Evolutionary conservation across 2,329 filamentous ascomycete genomes (phyloP).

Genomic region (Colletotrichum shisoi): DNA sequence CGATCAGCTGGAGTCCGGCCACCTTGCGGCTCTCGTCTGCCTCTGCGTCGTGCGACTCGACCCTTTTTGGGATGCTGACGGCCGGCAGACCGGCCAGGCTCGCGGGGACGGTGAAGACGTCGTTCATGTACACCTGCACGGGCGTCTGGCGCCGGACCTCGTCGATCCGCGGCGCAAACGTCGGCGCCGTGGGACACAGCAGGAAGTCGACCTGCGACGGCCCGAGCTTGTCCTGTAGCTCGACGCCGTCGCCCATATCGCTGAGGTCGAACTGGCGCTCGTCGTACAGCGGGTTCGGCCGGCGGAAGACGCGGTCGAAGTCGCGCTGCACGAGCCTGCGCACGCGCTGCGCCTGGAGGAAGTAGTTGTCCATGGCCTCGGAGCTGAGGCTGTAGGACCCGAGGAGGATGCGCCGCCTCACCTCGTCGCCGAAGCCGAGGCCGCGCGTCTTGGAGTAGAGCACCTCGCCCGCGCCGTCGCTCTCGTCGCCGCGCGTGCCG

Average conservation of each 20-base stretch:
- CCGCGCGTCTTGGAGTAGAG: slow-evolving; percentile 81
- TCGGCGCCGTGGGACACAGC: slow-evolving; percentile 85
- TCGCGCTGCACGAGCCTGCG: slow-evolving; percentile 84
- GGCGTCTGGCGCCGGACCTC: slow-evolving; percentile 63
- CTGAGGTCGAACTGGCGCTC: slow-evolving; percentile 64
- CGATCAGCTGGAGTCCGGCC: slow-evolving; percentile 76
- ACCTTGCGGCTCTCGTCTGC: slow-evolving; percentile 48
- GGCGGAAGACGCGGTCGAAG: slow-evolving; percentile 80
- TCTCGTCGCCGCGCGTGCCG: slow-evolving; percentile 65
- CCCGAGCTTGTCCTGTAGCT: slow-evolving; percentile 64
- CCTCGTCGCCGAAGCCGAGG: slow-evolving; percentile 80
- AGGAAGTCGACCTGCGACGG: slow-evolving; percentile 80
- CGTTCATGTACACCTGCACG: slow-evolving; percentile 87
- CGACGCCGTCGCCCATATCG: slow-evolving; percentile 63
- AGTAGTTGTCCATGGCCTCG: slow-evolving; percentile 93
- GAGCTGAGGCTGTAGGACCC: slow-evolving; percentile 91
- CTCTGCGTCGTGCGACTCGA: slow-evolving; percentile 61
- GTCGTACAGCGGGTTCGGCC: slow-evolving; percentile 72
- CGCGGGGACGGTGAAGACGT: slow-evolving; percentile 94
- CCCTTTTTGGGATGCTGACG: slow-evolving; percentile 79
- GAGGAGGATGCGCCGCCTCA: slow-evolving; percentile 84
- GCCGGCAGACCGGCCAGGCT: slow-evolving; percentile 91
- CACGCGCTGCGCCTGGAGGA: slow-evolving; percentile 89
- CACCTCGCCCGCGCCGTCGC: slow-evolving; percentile 65
- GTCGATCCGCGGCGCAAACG: slow-evolving; percentile 70